Conservation (phyloP, 2,329 filamentous ascomycete genomes). For the Diaporthe sp. region DNA sequence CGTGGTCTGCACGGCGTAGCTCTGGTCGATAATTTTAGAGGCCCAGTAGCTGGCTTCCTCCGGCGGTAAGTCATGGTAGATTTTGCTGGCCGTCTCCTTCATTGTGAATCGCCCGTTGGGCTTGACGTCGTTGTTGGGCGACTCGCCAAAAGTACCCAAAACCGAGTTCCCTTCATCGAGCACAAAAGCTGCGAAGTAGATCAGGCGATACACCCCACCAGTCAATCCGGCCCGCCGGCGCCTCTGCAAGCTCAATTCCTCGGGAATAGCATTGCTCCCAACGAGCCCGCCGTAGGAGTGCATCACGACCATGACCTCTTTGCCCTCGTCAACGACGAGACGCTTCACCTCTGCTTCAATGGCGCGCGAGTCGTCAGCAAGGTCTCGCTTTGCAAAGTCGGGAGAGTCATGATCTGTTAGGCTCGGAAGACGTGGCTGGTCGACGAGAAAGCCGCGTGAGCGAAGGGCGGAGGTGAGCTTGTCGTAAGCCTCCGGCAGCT, state of each 20-base stretch:
- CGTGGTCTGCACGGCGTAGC: conserved; percentile 39
- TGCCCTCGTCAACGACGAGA: conserved; percentile 37
- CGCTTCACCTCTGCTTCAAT: background rate
- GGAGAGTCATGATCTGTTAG: conserved; percentile 14
- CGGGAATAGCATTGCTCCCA: conserved; percentile 41
- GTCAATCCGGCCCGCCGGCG: conserved; percentile 34
- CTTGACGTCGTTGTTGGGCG: background rate
- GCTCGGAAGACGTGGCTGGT: conserved; percentile 9
- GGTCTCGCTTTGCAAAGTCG: background rate
- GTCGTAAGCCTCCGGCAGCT: conserved; percentile 10
- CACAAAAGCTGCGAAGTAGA: conserved; percentile 43
- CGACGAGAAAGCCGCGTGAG: conserved; percentile 20
- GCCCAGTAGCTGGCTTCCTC: conserved; percentile 41
- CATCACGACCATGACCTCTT: conserved; percentile 42
- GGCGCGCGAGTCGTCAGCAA: background rate
- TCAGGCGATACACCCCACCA: conserved; percentile 41
- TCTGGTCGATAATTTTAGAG: conserved; percentile 34
- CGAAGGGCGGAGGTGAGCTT: background rate
- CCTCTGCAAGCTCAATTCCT: conserved; percentile 38
- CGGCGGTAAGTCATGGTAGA: conserved; percentile 42
- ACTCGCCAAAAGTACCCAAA: conserved; percentile 2
- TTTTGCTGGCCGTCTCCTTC: conserved; percentile 7
- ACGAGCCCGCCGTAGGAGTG: conserved; percentile 46
- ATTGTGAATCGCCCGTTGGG: conserved; percentile 39
- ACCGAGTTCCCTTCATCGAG: conserved; percentile 42